Base-by-base conservation (phyloP, 441 rosid species). In the Macaranga tanarius region DNA sequence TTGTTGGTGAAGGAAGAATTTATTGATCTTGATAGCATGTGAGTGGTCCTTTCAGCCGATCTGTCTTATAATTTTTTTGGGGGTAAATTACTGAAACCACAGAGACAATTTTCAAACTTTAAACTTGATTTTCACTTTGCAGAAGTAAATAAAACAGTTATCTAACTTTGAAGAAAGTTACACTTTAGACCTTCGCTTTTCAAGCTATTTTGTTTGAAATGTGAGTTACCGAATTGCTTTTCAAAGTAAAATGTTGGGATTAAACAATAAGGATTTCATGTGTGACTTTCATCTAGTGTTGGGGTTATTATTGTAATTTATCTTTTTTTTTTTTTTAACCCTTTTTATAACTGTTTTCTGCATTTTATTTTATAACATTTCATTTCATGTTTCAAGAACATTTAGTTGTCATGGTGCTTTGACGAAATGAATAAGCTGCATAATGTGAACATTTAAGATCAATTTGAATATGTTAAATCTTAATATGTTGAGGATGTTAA, bases 21-120 rank as follows among this genome's bases (percentile, higher is more conserved):
- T 80, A 95, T 96, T 80, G 91, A 88, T 83, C 99, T 96, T 76
- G 95, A 92, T 79, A 88, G 95, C 87, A 93, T 96, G 99, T 91
- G 81, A 90, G 98, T 81, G 55, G 19, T 66, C n/a, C 72, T 22
- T 12, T 44, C 51, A 61, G 59, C 4, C 4, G 57, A 26, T 34
- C 55, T 56, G 62, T 26, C 54, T 44, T 55, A 40, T 38, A 77
- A 60, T 20, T 58, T 5, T 22, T 42, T 54, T 54, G 50, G 5
- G 15, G 17, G 55, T 72, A 10, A 48, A 2, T 31, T 3, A 4
- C 56, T 19, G 7, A 51, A 55, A 15, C 17, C 1, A 13, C 3
- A 12, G 20, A 16, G 56, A 19, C 56, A 1, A 1, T 51, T 19
- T 5, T 51, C 20, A 55, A 55, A 55, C 17, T 51, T 16, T n/a